These are phyloP conservation scores for Coniochaeta ligniaria DNA, from an alignment of 2,329 filamentous ascomycete genomes.

Conservation along the genomic window DNA sequence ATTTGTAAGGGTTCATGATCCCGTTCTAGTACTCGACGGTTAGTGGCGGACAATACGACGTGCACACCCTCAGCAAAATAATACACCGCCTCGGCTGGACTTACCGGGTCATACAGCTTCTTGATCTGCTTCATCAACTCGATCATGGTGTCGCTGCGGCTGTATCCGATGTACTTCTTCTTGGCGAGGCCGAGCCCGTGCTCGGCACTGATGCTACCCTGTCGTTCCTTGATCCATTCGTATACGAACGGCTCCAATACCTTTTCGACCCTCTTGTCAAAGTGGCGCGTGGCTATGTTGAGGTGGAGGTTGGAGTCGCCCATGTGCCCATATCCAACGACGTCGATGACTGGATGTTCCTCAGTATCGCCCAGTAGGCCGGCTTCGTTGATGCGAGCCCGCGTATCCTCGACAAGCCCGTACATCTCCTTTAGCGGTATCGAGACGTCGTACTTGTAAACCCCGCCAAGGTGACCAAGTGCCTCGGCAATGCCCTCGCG, in stretches of 20 bases:
- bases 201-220: slow-evolving; percentile 93
- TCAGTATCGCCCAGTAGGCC: slow-evolving; percentile 73
- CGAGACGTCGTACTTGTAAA: slow-evolving; percentile 98
- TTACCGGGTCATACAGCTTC: slow-evolving; percentile 85
- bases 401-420: slow-evolving; percentile 77
- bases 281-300: slow-evolving; percentile 76
- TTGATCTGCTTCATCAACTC: slow-evolving; percentile 94
- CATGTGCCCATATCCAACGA: slow-evolving; percentile 98
- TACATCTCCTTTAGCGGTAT: slow-evolving; percentile 88
- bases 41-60: slow-evolving; percentile 1
- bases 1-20: slow-evolving; percentile 99
- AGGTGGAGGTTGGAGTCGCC: slow-evolving; percentile 93
- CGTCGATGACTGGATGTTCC: slow-evolving; percentile 72
- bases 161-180: slow-evolving; percentile 93
- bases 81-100: slow-evolving; percentile 22
- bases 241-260: slow-evolving; percentile 92
- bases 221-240: slow-evolving; percentile 85
- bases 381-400: slow-evolving; percentile 61
- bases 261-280: slow-evolving; percentile 82
- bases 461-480: slow-evolving; percentile 82
- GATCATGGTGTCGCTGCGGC: slow-evolving; percentile 79
- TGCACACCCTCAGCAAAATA: not conserved
- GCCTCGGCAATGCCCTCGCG: slow-evolving; percentile 89
- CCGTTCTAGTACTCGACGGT: slow-evolving; percentile 58
- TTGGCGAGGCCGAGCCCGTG: slow-evolving; percentile 92